Base-by-base conservation (phyloP, 169 alveolate species). In the Perkinsus marinus region DNA sequence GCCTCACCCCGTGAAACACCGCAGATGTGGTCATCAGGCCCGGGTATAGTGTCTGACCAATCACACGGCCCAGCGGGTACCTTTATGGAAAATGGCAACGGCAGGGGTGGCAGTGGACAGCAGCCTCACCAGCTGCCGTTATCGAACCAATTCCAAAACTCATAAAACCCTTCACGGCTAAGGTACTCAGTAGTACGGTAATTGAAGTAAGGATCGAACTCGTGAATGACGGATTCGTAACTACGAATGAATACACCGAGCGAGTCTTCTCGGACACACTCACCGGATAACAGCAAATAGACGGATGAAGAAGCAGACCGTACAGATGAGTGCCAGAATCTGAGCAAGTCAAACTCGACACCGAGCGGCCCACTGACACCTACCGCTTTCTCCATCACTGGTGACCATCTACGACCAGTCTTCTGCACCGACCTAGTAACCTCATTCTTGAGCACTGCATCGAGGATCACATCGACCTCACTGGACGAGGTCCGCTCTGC, bases 141-240 rank as follows among this genome's bases (percentile, higher is more conserved):
- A 93, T 99, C 99, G 93, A 97, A 98, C 98, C 99, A 98, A 94
- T 98, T 97, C 99, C 99, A 98, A 93, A 98, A 98, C 43, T 97
- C 97, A 93, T 97, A 96, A 68, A 98, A 95, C 0, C 99, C 99
- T 46, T 98, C 97, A 69, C 96, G 95, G 26, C 96, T 96, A 36
- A 99, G 96, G 93, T 94, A 97, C 94, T 97, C 94, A n/a, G 99
- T 98, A 26, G 99, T 97, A 92, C 99, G 95, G 93, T 96, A 98
- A 94, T 98, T 99, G 95, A 99, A 99, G 98, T 99, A 98, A 19
- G 99, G 99, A 94, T 99, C 99, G 93, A 97, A 99, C 94, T 99
- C 99, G 94, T 99, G 99, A 92, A 99, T 98, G 89, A 98, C 97
- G 10, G 98, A 95, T 94, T 98, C 99, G 93, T 97, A 98, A 68